A percentile compares a stretch with the other conserved stretches of the same genome.
Evolutionary conservation across 371 early-diverging fungal species (phyloP).

Genomic region (Massospora cicadina): DNA sequence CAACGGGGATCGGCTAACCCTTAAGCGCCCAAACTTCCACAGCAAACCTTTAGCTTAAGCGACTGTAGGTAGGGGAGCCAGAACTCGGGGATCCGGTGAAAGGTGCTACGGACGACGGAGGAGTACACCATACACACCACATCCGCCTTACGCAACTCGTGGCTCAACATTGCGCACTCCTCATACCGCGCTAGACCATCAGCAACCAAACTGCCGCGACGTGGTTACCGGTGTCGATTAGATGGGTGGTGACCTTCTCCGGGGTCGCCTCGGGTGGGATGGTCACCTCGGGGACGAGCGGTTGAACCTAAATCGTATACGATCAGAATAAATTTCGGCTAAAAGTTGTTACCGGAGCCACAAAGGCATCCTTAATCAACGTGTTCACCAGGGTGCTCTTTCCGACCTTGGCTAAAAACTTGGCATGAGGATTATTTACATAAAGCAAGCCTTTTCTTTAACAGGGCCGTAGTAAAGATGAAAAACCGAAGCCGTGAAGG

Average conservation of each 20-base stretch:
- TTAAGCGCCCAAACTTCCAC: not conserved
- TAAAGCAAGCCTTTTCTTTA: too few species aligned
- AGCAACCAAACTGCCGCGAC: not conserved
- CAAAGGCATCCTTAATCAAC: constrained; percentile 85
- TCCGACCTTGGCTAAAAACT: constrained; percentile 63
- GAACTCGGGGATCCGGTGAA: constrained; percentile 58
- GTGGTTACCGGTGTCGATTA: constrained; percentile 83
- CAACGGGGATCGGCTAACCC: constrained; percentile 67
- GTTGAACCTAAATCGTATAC: constrained; percentile 62
- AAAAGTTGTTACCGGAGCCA: constrained; percentile 52
- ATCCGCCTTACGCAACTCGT: constrained; percentile 84
- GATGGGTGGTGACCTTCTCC: constrained; percentile 87
- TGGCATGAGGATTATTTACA: not conserved
- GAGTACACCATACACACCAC: constrained; percentile 93
- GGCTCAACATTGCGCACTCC: constrained; percentile 66
- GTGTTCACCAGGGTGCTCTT: constrained; percentile 91
- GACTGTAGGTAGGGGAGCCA: constrained; percentile 87
- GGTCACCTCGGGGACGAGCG: constrained; percentile 91
- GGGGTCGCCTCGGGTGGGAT: constrained; percentile 95
- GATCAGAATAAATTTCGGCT: not conserved
- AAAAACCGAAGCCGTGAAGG: too few species aligned
- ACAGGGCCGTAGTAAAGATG: too few species aligned
- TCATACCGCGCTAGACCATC: constrained; percentile 50
- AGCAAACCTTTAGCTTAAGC: constrained; percentile 69
- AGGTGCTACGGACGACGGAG: constrained; percentile 62